phyloP scores from a whole-genome alignment of 1,284 basidiomycete genomes.

The Leccinum variabile region DNA sequence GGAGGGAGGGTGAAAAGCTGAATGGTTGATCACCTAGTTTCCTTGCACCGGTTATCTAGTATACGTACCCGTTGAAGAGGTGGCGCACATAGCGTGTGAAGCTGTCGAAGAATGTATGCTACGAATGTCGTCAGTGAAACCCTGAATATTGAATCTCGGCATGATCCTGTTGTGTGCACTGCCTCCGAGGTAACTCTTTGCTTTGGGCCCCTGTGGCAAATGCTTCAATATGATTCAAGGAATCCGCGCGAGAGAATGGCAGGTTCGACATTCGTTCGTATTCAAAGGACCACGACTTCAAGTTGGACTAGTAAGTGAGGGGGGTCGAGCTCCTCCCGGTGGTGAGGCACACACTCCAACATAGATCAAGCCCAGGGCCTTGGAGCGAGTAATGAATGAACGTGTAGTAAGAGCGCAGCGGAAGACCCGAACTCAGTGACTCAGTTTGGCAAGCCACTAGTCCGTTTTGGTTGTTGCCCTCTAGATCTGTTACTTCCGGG shows the following conservation, averaged over 20 bases:
- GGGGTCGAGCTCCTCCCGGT: not conserved
- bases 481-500: too few relatives aligned
- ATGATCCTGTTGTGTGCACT: not conserved
- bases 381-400: not conserved
- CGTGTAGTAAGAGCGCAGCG: not conserved
- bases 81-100: not conserved
- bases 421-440: not conserved
- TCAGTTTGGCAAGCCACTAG: not conserved
- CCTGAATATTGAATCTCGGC: not conserved
- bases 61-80: constrained; percentile 1
- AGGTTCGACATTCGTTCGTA: not conserved
- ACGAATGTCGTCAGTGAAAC: not conserved
- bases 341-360: not conserved
- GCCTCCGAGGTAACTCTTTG: not conserved
- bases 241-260: not conserved
- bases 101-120: not conserved
- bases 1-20: not conserved
- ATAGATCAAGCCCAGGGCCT: not conserved
- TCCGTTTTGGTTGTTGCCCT: not conserved
- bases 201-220: not conserved
- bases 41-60: not conserved
- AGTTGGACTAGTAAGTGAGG: not conserved
- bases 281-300: not conserved
- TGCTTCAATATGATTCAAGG: not conserved
- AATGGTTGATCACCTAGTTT: not conserved